Conservation (phyloP, 2,329 filamentous ascomycete genomes). For the Nothopassalora personata region DNA sequence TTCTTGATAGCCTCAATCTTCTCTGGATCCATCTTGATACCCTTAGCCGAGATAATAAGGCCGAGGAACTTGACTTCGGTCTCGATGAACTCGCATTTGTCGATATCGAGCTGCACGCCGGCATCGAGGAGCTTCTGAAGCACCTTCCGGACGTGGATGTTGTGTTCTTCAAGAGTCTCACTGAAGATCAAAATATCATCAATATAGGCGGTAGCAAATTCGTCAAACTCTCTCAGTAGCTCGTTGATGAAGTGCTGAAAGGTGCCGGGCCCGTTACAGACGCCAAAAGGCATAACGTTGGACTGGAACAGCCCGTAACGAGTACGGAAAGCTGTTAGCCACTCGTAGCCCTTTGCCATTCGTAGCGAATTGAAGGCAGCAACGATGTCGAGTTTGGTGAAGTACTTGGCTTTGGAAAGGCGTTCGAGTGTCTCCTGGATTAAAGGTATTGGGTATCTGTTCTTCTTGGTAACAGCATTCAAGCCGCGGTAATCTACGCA, state of each 20-base stretch:
- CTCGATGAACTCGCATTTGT: slow-evolving; percentile 12
- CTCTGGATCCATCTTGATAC: slow-evolving; percentile 18
- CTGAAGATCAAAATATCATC: slow-evolving; percentile 30
- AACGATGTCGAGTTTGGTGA: slow-evolving; percentile 4
- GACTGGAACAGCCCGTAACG: background rate
- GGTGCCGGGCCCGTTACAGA: background rate
- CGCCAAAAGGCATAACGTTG: background rate
- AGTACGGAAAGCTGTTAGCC: slow-evolving; percentile 1
- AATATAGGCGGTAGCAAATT: slow-evolving; percentile 21
- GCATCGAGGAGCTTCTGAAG: slow-evolving; percentile 19
- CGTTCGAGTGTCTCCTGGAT: slow-evolving; percentile 2
- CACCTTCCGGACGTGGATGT: slow-evolving; percentile 24
- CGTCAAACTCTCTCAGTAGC: slow-evolving; percentile 10
- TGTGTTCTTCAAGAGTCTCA: slow-evolving; percentile 23
- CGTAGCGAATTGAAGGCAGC: background rate
- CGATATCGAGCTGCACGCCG: slow-evolving; percentile 10
- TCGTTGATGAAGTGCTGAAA: background rate
- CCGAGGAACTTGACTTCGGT: slow-evolving; percentile 28
- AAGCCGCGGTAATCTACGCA: background rate
- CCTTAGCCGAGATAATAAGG: slow-evolving; percentile 21
- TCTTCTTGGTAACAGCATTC: slow-evolving; percentile 3
- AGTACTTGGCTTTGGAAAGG: background rate
- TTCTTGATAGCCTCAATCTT: slow-evolving; percentile 2
- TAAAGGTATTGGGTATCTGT: background rate
- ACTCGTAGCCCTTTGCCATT: slow-evolving; percentile 2